Evolutionary conservation across 139 green algal genomes (phyloP).

Genomic region (Desmodesmus armatus): DNA sequence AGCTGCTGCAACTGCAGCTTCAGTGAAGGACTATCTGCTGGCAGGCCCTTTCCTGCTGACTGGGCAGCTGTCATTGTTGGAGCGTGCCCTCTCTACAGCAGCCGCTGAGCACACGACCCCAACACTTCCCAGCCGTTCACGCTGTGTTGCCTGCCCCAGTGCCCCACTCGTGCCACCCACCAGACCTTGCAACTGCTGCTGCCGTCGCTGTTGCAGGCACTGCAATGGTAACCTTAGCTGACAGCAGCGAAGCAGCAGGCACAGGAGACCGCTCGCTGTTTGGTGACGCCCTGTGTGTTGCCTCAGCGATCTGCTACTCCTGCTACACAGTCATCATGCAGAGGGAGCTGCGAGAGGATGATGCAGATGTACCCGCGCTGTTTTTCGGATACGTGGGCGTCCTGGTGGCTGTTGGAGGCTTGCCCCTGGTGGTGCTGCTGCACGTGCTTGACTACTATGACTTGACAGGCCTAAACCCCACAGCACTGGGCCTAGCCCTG

Average conservation of each 20-base stretch:
- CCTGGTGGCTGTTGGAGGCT: slow-evolving; percentile 32
- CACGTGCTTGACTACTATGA: background rate
- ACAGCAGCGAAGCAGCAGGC: slow-evolving; percentile 1
- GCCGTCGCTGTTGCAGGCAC: slow-evolving; percentile 49
- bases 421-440: slow-evolving; percentile 1
- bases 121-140: too few relatives aligned
- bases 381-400: slow-evolving; percentile 88
- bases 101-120: too few relatives aligned
- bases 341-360: slow-evolving; percentile 64
- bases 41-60: too few relatives aligned
- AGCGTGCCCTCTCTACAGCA: too few relatives aligned
- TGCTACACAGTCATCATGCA: slow-evolving; percentile 89
- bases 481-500: background rate
- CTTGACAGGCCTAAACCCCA: background rate
- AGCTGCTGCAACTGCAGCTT: too few relatives aligned
- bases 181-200: background rate
- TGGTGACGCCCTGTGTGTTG: background rate
- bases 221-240: slow-evolving; percentile 27
- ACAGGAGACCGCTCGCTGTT: background rate
- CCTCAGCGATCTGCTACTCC: slow-evolving; percentile 42
- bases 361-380: slow-evolving; percentile 58
- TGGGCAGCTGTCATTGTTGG: too few relatives aligned
- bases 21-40: too few relatives aligned
- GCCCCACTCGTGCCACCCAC: too few relatives aligned
- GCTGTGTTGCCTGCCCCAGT: too few relatives aligned